Evolutionary conservation across 2,329 filamentous ascomycete species (phyloP).

Genomic region (Pyrenochaeta sp.): DNA sequence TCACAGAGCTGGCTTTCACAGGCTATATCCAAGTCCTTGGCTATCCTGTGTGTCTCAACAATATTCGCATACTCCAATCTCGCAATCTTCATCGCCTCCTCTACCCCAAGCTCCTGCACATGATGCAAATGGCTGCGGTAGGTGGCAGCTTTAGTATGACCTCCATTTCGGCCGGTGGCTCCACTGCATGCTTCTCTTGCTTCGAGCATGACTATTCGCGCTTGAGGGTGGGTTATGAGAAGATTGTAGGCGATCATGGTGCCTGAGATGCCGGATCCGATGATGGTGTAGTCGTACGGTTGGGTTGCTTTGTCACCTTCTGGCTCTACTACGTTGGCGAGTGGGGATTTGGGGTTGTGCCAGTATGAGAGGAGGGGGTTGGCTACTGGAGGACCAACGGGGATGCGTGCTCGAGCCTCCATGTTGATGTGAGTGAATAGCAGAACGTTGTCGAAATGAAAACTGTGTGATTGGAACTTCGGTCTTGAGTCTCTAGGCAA

Average conservation of each 20-base stretch:
- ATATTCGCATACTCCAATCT: constrained; percentile 56
- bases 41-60: constrained; percentile 63
- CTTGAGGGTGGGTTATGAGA: constrained; percentile 19
- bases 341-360: constrained; percentile 48
- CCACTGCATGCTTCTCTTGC: constrained; percentile 49
- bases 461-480: no score
- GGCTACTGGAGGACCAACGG: constrained; percentile 39
- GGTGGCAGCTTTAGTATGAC: constrained; percentile 59
- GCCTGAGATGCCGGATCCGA: constrained; percentile 53
- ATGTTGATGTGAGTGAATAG: no score
- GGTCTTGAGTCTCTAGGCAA: no score
- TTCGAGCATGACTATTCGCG: constrained; percentile 49
- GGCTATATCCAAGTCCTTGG: constrained; percentile 52
- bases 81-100: constrained; percentile 56
- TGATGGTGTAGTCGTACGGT: constrained; percentile 45
- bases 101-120: constrained; percentile 53
- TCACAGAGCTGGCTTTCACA: constrained; percentile 59
- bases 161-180: constrained; percentile 54
- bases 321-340: constrained; percentile 44
- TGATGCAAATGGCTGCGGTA: constrained; percentile 62
- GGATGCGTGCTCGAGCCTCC: constrained; percentile 38
- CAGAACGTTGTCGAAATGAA: no score
- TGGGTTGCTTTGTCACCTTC: constrained; percentile 25
- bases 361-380: constrained; percentile 51
- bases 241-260: constrained; percentile 48